A percentile compares a stretch with the other conserved stretches of the same genome.
phyloP scores from a whole-genome alignment of 345 rosid genomes.

The Abelmoschus esculentus region DNA sequence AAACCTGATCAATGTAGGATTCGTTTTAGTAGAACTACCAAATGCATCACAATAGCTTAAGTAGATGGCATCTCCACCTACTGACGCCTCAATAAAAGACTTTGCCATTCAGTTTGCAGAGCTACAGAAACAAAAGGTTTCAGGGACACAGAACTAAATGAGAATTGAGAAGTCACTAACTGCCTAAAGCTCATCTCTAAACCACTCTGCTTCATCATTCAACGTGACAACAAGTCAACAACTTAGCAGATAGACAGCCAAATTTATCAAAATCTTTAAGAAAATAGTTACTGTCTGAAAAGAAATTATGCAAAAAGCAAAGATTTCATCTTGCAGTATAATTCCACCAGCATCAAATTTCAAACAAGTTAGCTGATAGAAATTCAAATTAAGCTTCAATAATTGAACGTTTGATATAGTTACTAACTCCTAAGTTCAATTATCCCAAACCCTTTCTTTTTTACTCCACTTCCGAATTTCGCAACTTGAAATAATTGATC shows the following conservation, averaged over 20 bases:
- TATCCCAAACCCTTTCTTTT: no score
- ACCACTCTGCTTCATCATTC: neutral
- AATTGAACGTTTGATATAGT: neutral
- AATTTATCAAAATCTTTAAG: neutral
- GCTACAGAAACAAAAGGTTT: neutral
- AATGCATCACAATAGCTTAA: neutral
- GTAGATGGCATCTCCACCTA: neutral
- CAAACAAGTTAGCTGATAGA: neutral
- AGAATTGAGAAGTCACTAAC: neutral
- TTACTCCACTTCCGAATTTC: neutral
- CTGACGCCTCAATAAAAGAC: neutral
- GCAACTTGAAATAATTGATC: neutral
- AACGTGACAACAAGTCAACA: neutral
- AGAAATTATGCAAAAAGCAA: neutral
- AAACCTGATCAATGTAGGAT: neutral
- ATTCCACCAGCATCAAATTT: neutral
- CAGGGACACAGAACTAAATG: neutral
- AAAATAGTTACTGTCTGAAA: neutral
- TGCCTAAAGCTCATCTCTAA: neutral
- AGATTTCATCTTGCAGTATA: neutral
- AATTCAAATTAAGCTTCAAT: neutral
- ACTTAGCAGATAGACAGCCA: neutral
- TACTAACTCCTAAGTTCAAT: no score
- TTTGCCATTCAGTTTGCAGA: neutral
- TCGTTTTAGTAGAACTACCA: neutral